Base-by-base conservation (phyloP, 2,329 filamentous ascomycete genomes). In the Exserohilum rostratum region DNA sequence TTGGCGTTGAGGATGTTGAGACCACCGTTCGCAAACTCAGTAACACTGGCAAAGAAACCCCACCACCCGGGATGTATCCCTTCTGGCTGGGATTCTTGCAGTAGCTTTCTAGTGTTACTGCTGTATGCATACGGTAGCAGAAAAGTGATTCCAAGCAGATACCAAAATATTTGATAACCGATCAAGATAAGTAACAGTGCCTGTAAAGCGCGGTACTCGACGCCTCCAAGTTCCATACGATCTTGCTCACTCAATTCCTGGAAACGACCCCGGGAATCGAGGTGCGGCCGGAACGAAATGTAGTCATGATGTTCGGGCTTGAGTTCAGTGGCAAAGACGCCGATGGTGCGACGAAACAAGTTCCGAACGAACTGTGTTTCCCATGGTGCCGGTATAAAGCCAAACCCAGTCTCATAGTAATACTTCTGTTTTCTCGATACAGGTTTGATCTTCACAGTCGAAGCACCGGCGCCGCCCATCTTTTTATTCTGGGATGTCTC, bases 1-100 rank as follows among this genome's bases (percentile, higher is more conserved):
- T 82, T 84, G 48, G 84, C 80, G 0, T 83, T 81, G 0, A 83
- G 82, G 7, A 85, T 73, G 0, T 82, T 83, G 50, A 83, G 79
- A 18, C 83, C 83, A 4, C 84, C 74, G 55, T 85, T 85, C 48
- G 79, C 72, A 12, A 79, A 70, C 73, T 82, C 82, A 0, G 82
- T 84, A 54, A 82, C 79, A 0, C 80, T 73, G 0, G 80, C 79
- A 64, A 68, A 71, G 31, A 69, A 65, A 0, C 57, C 62, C 68
- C 68, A 74, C 69, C 68, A 74, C 11, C 66, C 68, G 0, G 67
- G 70, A 9, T 69, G 66, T 12, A 72, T 37, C n/a, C 61, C 57
- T 2, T 64, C 70, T 1, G 66, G 75, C 70, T 59, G 74, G 66
- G 53, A 76, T 68, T 57, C 78, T 66, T 12, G 62, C 67, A 37